Conservation (phyloP, 1,284 basidiomycete genomes). For the Cutaneotrichosporon sp. region DNA sequence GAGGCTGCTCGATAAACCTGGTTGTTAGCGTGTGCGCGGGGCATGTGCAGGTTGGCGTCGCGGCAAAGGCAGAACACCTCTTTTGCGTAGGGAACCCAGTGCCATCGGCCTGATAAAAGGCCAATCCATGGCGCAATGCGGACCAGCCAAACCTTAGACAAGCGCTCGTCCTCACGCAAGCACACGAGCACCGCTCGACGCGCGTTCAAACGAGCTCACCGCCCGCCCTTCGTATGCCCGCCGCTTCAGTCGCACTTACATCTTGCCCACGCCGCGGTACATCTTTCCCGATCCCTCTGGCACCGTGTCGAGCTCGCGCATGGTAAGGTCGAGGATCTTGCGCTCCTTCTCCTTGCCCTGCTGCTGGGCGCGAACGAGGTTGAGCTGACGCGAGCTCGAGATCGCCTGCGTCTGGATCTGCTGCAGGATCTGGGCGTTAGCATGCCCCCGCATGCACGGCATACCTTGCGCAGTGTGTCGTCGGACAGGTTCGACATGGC, state of each 20-base stretch:
- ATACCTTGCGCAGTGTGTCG: conserved; percentile 76
- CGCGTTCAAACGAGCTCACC: background rate
- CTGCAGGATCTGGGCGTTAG: conserved; percentile 63
- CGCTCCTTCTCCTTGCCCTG: conserved; percentile 74
- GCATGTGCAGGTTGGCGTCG: too few species aligned
- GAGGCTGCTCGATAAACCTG: conserved; percentile 86
- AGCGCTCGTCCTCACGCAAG: too few species aligned
- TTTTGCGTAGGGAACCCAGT: too few species aligned
- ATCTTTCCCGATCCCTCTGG: conserved; percentile 58
- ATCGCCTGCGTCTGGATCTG: conserved; percentile 84
- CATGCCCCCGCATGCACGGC: conserved; percentile 2
- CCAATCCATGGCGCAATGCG: too few species aligned
- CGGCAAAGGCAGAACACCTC: too few species aligned
- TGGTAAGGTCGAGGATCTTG: conserved; percentile 78
- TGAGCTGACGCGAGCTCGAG: conserved; percentile 69
- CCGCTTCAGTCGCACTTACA: too few species aligned
- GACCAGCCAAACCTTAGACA: too few species aligned
- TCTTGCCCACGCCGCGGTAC: conserved; percentile 87
- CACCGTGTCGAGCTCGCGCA: conserved; percentile 47
- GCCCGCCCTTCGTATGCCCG: background rate
- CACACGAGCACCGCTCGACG: too few species aligned
- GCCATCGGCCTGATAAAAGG: too few species aligned
- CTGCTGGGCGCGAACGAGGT: conserved; percentile 65
- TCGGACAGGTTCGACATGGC: conserved; percentile 72
- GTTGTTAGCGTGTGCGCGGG: conserved; percentile 1